These are phyloP conservation scores for Akanthomyces dipterigenus DNA, from an alignment of 2,329 filamentous ascomycete species.

Conservation along the genomic window DNA sequence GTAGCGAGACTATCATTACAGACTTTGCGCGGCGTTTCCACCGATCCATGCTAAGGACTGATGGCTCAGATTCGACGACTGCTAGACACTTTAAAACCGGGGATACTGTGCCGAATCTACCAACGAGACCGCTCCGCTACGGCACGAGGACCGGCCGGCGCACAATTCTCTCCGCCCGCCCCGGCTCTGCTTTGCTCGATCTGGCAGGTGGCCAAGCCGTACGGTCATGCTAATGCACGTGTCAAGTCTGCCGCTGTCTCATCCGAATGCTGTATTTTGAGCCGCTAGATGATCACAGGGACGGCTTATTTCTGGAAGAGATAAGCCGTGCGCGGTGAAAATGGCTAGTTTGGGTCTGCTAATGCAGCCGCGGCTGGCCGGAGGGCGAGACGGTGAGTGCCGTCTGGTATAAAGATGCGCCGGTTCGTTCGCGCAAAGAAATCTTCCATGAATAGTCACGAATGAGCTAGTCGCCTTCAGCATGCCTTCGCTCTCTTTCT, in stretches of 20 bases:
- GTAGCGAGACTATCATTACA: background rate
- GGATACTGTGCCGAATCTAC: background rate
- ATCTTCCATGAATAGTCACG: background rate
- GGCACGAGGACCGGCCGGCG: background rate
- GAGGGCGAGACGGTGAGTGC: background rate
- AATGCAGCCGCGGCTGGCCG: background rate
- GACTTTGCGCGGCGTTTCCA: background rate
- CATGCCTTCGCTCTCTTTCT: slow-evolving; percentile 1
- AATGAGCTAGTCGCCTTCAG: background rate
- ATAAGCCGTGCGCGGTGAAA: background rate
- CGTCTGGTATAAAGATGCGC: background rate
- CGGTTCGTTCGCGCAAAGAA: background rate
- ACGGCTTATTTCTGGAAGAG: background rate
- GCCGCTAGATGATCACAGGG: background rate
- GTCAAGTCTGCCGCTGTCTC: background rate
- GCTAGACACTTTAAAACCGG: background rate
- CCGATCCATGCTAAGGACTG: background rate
- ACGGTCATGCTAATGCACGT: background rate
- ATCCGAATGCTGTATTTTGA: background rate
- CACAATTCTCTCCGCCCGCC: background rate
- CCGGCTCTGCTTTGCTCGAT: background rate
- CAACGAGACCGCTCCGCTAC: background rate
- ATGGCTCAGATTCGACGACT: background rate
- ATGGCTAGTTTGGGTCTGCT: background rate
- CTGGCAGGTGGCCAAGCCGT: background rate